These are phyloP conservation scores for Macrotyloma uniflorum DNA, from an alignment of 306 rosid genomes.

Conservation along the genomic window DNA sequence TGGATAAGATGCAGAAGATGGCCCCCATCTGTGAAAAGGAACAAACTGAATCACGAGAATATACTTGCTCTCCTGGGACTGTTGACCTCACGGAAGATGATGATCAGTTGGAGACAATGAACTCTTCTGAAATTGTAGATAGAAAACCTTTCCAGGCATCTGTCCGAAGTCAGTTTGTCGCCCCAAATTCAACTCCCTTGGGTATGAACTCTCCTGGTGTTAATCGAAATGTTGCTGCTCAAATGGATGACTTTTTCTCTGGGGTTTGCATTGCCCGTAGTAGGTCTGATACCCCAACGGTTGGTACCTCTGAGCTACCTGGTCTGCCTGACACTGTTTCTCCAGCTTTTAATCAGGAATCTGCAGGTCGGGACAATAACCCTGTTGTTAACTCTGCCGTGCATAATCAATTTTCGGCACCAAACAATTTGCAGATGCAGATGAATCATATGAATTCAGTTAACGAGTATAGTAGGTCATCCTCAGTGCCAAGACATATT, in stretches of 20 bases:
- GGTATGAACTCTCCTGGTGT: constrained; percentile 32
- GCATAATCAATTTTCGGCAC: constrained; percentile 47
- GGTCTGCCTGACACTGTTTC: constrained; percentile 47
- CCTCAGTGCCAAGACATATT: constrained; percentile 40
- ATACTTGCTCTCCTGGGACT: constrained; percentile 27
- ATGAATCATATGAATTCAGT: constrained; percentile 35
- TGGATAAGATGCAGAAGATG: constrained; percentile 44
- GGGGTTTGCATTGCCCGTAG: constrained; percentile 33
- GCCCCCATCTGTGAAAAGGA: constrained; percentile 43
- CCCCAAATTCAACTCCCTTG: constrained; percentile 35
- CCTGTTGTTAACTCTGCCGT: constrained; percentile 42
- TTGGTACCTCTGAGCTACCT: constrained; percentile 42
- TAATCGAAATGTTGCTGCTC: constrained; percentile 49
- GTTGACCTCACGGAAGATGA: constrained; percentile 77
- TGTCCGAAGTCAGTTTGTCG: constrained; percentile 32
- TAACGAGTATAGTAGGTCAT: constrained; percentile 61
- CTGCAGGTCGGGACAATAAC: constrained; percentile 47
- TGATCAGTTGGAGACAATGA: constrained; percentile 51
- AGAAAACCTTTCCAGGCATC: constrained; percentile 54
- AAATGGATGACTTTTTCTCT: constrained; percentile 54
- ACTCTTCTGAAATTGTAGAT: constrained; percentile 51
- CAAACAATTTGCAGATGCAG: constrained; percentile 51
- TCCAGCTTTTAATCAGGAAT: constrained; percentile 56
- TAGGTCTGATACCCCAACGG: constrained; percentile 45
- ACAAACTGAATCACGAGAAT: constrained; percentile 52